Conservation (phyloP, 441 rosid genomes). For the Euphorbia celastroides region DNA sequence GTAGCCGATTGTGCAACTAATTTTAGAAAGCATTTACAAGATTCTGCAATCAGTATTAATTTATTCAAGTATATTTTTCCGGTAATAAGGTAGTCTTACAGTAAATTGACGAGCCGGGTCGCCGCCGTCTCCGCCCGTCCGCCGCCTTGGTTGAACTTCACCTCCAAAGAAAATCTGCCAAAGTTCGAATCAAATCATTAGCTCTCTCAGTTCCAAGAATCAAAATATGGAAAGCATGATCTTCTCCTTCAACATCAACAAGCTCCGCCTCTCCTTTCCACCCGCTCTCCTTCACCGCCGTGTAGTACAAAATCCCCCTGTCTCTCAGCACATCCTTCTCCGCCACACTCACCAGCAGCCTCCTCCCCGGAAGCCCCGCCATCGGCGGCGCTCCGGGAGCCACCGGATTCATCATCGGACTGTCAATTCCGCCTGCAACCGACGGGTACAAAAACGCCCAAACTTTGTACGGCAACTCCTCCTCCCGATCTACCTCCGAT, state of each 20-base stretch:
- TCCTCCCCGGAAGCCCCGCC: conserved; percentile 9
- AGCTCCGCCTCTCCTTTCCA: conserved; percentile 30
- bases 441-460: conserved; percentile 27
- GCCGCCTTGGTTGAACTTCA: no score
- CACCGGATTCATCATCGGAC: conserved; percentile 29
- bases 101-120: no score
- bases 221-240: conserved; percentile 10
- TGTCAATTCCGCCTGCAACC: conserved; percentile 21
- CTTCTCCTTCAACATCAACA: conserved; percentile 23
- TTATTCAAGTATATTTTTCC: no score
- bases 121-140: no score
- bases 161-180: conserved; percentile 3
- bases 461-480: background rate
- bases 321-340: conserved; percentile 28
- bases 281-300: conserved; percentile 18
- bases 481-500: conserved; percentile 10
- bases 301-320: conserved; percentile 25
- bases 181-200: background rate
- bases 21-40: no score
- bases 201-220: conserved; percentile 1
- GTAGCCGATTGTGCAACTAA: no score
- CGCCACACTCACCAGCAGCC: conserved; percentile 26
- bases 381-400: conserved; percentile 23
- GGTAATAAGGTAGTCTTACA: no score
- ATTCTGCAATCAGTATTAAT: no score